Percentiles rank a stretch among this genome's conserved stretches.
phyloP scores from a whole-genome alignment of 2,329 filamentous ascomycete species.

The Diaporthe citrichinensis region DNA sequence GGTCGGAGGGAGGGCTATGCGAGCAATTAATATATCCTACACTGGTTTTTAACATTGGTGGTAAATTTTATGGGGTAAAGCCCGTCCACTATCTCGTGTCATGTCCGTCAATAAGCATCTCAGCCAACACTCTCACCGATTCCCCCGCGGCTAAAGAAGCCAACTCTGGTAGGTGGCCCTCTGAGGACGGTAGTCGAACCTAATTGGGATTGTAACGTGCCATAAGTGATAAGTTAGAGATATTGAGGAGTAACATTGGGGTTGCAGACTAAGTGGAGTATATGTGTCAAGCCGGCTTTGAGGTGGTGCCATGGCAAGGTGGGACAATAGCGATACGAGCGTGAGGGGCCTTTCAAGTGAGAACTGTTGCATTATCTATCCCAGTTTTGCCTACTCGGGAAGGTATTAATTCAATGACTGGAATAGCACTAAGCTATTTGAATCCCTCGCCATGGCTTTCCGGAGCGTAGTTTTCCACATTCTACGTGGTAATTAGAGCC shows the following conservation, averaged over 20 bases:
- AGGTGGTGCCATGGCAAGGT: background rate
- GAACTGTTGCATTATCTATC: background rate
- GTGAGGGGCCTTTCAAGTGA: background rate
- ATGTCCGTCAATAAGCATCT: slow-evolving; percentile 9
- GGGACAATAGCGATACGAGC: slow-evolving; percentile 10
- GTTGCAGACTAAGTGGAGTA: slow-evolving; percentile 27
- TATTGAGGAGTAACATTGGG: slow-evolving; percentile 4
- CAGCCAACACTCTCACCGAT: background rate
- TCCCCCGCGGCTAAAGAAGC: background rate
- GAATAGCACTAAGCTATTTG: background rate
- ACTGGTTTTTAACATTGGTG: slow-evolving; percentile 3
- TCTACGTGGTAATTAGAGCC: background rate
- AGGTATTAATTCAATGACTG: background rate
- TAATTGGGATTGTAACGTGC: slow-evolving; percentile 22
- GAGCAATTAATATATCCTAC: background rate
- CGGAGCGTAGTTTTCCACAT: background rate
- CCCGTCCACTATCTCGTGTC: background rate
- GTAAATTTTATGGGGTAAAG: slow-evolving; percentile 13
- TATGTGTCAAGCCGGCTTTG: slow-evolving; percentile 15
- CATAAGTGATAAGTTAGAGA: slow-evolving; percentile 18
- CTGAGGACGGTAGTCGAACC: slow-evolving; percentile 5
- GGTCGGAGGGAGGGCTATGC: background rate
- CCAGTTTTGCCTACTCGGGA: slow-evolving; percentile 18
- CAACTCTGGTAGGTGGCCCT: background rate
- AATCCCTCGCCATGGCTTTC: background rate